These are phyloP conservation scores for Coemansia sp. DNA, from an alignment of 192 early-diverging fungal genomes.

Conservation along the genomic window DNA sequence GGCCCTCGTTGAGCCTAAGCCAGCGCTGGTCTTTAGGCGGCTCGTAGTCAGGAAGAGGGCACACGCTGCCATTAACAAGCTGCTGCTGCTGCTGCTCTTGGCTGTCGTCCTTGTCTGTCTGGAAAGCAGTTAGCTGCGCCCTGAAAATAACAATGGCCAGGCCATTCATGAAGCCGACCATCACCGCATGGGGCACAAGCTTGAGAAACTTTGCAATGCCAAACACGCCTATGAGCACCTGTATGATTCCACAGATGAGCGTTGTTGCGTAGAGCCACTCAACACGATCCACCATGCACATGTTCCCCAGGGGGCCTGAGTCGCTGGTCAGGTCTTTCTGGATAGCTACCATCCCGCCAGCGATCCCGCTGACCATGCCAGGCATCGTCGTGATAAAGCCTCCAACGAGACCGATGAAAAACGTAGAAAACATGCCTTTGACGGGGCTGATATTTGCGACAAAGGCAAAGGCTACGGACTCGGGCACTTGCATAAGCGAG, in stretches of 20 bases:
- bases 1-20: background rate
- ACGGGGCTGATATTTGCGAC: constrained; percentile 2
- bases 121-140: background rate
- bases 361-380: background rate
- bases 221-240: background rate
- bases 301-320: background rate
- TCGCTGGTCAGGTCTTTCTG: background rate
- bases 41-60: background rate
- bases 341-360: background rate
- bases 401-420: background rate
- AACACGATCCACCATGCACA: background rate
- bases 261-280: constrained; percentile 2
- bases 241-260: background rate
- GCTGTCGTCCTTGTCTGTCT: background rate
- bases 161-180: background rate
- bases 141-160: constrained; percentile 2
- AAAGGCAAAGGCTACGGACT: background rate
- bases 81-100: background rate
- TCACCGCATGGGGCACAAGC: background rate
- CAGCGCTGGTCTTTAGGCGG: background rate
- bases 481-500: background rate
- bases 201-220: constrained; percentile 3
- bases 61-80: background rate
- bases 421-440: constrained; percentile 2
- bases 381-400: background rate